Evolutionary conservation across 306 rosid genomes (phyloP), one percentile per base, ranked within the genome.

Genomic region (Casuarina glauca): DNA sequence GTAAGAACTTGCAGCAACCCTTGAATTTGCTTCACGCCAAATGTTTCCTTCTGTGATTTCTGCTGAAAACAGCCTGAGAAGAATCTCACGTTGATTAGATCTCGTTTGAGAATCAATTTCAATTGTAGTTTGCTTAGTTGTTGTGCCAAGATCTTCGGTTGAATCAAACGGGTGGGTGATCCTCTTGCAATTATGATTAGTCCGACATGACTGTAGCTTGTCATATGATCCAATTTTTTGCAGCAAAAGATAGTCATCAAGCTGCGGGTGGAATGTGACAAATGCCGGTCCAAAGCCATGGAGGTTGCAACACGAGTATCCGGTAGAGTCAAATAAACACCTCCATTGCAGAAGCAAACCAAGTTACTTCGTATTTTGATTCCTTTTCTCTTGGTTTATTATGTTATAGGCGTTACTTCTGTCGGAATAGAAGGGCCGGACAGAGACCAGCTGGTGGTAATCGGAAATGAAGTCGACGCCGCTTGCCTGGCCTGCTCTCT

Each of bases 211-310:
- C 32, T 26, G 32, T 26, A 26, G 32, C 32, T 26, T 26, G 32
- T 26, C 32, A 26, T 26, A 26, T 26, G 32, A 26, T 26, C 32
- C 32, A 26, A 26, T 26, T 26, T 26, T 26, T 9, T 81, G 81
- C 80, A 90, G 90, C 87, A 88, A 84, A 81, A 55, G 83, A 90
- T 90, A 9, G 84, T 72, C 74, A 84, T 90, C 20, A 87, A 84
- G 78, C 84, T 90, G 57, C 84, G 80, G 48, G 58, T 88, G 76
- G 53, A 55, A 4, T 82, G 87, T 69, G 75, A 71, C 17, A 77
- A 55, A 79, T 84, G 82, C 80, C 80, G 79, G 70, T 70, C 51
- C 75, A 88, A 84, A 67, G 84, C 80, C 79, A 48, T 86, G 82
- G 12, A 32, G 46, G 63, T 86, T 77, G 86, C 86, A 26, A 26